Evolutionary conservation across 2,329 filamentous ascomycete genomes (phyloP).

Genomic region (Cladobotryum protrusum): DNA sequence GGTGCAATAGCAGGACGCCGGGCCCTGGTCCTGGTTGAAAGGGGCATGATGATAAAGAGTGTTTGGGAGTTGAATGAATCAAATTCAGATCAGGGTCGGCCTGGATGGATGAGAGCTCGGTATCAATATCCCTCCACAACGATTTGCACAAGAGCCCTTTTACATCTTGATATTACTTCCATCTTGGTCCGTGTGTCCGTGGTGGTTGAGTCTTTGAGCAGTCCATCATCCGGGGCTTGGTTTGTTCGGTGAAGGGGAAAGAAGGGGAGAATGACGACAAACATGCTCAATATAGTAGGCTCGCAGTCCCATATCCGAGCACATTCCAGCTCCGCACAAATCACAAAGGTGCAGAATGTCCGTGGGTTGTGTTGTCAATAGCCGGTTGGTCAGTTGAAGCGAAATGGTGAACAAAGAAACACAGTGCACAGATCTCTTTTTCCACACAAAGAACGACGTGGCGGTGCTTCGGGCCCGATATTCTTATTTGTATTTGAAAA

Average conservation of each 20-base stretch:
- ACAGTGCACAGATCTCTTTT: neutral
- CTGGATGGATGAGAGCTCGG: neutral
- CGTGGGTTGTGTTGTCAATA: constrained; percentile 1
- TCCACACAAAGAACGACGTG: constrained; percentile 3
- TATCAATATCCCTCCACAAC: neutral
- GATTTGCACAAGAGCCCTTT: neutral
- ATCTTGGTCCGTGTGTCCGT: neutral
- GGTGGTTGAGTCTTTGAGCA: neutral
- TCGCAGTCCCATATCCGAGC: neutral
- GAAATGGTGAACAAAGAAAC: neutral
- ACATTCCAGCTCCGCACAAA: neutral
- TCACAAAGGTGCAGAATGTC: constrained; percentile 2
- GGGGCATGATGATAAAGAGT: constrained; percentile 1
- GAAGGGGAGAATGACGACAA: neutral
- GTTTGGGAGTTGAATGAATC: neutral
- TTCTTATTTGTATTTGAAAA: too few species aligned
- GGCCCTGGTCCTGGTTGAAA: neutral
- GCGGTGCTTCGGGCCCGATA: neutral
- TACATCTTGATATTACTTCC: neutral
- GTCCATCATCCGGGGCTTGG: too few species aligned
- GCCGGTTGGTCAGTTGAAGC: constrained; percentile 3
- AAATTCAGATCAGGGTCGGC: neutral
- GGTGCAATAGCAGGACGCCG: neutral
- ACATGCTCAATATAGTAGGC: neutral
- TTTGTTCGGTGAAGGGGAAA: neutral